Base-by-base conservation (phyloP, 805 yeast species). In the Pichia cephalocereana region DNA sequence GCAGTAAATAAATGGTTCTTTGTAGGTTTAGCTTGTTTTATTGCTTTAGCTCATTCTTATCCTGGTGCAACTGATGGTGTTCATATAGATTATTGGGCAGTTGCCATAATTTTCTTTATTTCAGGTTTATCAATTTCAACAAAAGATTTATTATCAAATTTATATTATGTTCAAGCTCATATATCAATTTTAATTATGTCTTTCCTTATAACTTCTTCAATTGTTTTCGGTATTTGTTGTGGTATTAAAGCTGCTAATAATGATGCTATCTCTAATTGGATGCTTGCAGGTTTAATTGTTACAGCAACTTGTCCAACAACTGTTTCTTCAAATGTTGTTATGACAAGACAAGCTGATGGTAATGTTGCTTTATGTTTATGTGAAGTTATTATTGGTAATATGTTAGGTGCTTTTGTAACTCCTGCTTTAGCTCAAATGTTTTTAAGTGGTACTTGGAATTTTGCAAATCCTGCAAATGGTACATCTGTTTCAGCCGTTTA, bases 291-390 rank as follows among this genome's bases (percentile, higher is more conserved):
- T 0, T 65, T 89, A 50, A 77, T 89, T 18, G 83, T 87, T 42
- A 85, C 96, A 2, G 86, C 86, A 31, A 77, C 91, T 12, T 86
- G 95, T 63, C 96, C 96, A 30, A 89, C 96, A 9, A 89, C 96
- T 0, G 95, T 89, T 18, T 79, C 90, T 0, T 87, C 96, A 2
- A 89, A 89, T 61, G 96, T 89, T 30, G 90, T 89, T 30, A 89
- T 89, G 96, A 89, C 96, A 7, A 75, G 80, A 46, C 76, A 76
- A 50, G 96, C 96, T 0, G 80, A 83, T 54, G 96, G 96, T 9
- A 86, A 88, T 64, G 90, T 79, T 54, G 52, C 59, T 17, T 66
- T 88, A 46, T 82, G 95, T 18, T 69, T 87, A 8, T 82, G 93
- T 62, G 95, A 87, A 62, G 96, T 89, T 10, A 79, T 88, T 50